Percentiles rank a stretch among this genome's conserved stretches.
Conservation (phyloP, 176 grass and related monocot genomes). For the Musa acuminata region DNA sequence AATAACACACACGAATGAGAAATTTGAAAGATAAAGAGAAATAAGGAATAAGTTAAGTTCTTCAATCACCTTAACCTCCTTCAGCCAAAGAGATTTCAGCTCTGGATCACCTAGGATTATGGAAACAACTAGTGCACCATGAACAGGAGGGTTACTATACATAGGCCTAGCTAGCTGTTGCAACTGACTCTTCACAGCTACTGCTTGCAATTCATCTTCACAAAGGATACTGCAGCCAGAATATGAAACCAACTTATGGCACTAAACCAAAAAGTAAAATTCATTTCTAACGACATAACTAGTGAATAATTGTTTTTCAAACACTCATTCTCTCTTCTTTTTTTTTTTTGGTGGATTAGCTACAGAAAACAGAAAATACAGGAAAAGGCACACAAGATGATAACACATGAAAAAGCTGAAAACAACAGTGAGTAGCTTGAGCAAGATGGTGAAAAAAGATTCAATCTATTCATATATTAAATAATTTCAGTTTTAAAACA, state of each 20-base stretch:
- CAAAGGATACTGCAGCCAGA: conserved; percentile 65
- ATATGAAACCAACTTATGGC: not conserved
- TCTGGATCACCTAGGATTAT: conserved; percentile 83
- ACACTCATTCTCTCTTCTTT: not conserved
- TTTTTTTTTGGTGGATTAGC: not conserved
- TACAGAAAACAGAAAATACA: not conserved
- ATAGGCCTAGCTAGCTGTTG: conserved; percentile 93
- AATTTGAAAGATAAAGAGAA: not conserved
- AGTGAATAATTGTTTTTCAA: not conserved
- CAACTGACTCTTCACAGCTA: conserved; percentile 89
- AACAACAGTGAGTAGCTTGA: not conserved
- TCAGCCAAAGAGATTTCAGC: conserved; percentile 77
- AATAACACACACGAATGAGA: not conserved
- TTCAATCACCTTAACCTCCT: conserved; percentile 80
- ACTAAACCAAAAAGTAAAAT: not conserved
- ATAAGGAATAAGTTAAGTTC: not conserved
- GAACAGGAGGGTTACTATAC: conserved; percentile 95
- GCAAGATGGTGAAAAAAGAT: not conserved
- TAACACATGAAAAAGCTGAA: not conserved
- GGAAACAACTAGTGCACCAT: conserved; percentile 82
- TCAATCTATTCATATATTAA: not conserved
- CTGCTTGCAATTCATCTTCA: conserved; percentile 85
- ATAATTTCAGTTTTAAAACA: too few relatives aligned
- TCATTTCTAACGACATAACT: not conserved
- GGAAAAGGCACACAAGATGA: not conserved